Conservation (phyloP, 495 filamentous ascomycete species). For the Chaetomium tenue region DNA sequence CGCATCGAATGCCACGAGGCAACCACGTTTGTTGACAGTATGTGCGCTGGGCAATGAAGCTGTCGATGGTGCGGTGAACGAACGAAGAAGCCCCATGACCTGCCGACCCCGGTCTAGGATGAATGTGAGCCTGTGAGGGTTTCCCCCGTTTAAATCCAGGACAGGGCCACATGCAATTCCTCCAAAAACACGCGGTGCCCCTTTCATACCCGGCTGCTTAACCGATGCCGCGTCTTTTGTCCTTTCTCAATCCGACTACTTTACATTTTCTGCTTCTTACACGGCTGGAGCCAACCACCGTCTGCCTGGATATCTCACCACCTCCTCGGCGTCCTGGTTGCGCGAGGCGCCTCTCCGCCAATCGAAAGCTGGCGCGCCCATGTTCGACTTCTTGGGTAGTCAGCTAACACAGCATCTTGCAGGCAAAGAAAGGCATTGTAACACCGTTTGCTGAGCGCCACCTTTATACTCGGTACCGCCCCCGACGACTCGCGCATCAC, state of each 20-base stretch:
- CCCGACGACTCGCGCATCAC: background rate
- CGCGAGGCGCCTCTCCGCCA: background rate
- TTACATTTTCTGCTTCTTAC: conserved; percentile 2
- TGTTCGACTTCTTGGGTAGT: background rate
- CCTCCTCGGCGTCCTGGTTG: background rate
- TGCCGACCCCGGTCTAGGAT: conserved; percentile 18
- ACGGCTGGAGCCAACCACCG: background rate
- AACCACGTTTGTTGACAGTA: background rate
- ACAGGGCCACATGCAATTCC: conserved; percentile 8
- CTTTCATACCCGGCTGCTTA: conserved; percentile 22
- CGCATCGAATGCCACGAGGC: background rate
- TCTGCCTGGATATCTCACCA: background rate
- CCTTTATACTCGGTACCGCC: background rate
- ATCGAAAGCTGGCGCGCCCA: background rate
- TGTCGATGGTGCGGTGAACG: conserved; percentile 1
- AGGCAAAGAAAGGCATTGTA: conserved; percentile 2
- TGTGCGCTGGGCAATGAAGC: background rate
- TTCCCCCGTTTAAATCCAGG: conserved; percentile 21
- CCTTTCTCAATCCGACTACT: conserved; percentile 2
- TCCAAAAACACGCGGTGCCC: conserved; percentile 14
- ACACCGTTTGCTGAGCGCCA: background rate
- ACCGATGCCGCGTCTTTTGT: conserved; percentile 17
- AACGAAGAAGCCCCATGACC: conserved; percentile 20
- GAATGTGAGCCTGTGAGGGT: conserved; percentile 25
- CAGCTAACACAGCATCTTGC: conserved; percentile 4